A percentile compares a stretch with the other conserved stretches of the same genome.
Conservation (phyloP, 108 stramenopile genomes). For the Fistulifera solaris region DNA sequence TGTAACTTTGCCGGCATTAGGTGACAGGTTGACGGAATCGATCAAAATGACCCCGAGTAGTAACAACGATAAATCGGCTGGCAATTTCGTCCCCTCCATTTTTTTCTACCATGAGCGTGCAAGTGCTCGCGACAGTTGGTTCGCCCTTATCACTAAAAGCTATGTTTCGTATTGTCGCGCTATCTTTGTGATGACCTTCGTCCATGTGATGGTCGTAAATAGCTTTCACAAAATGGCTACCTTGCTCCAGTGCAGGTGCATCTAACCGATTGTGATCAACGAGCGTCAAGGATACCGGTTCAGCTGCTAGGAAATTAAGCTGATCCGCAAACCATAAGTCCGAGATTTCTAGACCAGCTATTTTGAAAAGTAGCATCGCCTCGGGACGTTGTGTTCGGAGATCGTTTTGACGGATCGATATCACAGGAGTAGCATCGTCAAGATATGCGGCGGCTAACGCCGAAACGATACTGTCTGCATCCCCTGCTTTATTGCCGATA, state of each 20-base stretch:
- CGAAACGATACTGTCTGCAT: slow-evolving; percentile 75
- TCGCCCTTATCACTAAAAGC: slow-evolving; percentile 39
- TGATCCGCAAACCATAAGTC: background rate
- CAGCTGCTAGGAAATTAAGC: too few relatives aligned
- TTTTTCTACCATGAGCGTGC: slow-evolving; percentile 51
- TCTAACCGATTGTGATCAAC: slow-evolving; percentile 62
- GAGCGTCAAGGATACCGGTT: slow-evolving; percentile 27
- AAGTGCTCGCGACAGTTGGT: slow-evolving; percentile 49
- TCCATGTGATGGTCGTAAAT: slow-evolving; percentile 80
- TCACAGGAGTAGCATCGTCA: slow-evolving; percentile 30
- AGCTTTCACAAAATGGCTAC: slow-evolving; percentile 23
- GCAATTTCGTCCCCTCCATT: background rate
- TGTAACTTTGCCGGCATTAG: slow-evolving; percentile 61
- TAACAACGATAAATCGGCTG: slow-evolving; percentile 25
- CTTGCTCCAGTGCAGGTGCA: slow-evolving; percentile 1
- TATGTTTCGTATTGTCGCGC: slow-evolving; percentile 29
- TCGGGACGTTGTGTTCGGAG: slow-evolving; percentile 51
- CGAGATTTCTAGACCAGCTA: slow-evolving; percentile 26
- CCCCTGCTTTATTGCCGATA: slow-evolving; percentile 80
- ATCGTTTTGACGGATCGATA: slow-evolving; percentile 27
- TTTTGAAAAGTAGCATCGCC: slow-evolving; percentile 38
- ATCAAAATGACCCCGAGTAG: slow-evolving; percentile 70
- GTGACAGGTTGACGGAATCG: slow-evolving; percentile 70
- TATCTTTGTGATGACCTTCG: slow-evolving; percentile 34
- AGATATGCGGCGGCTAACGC: slow-evolving; percentile 59